Base-by-base conservation (phyloP, 2,329 filamentous ascomycete genomes). In the Gaeumannomyces sp. region DNA sequence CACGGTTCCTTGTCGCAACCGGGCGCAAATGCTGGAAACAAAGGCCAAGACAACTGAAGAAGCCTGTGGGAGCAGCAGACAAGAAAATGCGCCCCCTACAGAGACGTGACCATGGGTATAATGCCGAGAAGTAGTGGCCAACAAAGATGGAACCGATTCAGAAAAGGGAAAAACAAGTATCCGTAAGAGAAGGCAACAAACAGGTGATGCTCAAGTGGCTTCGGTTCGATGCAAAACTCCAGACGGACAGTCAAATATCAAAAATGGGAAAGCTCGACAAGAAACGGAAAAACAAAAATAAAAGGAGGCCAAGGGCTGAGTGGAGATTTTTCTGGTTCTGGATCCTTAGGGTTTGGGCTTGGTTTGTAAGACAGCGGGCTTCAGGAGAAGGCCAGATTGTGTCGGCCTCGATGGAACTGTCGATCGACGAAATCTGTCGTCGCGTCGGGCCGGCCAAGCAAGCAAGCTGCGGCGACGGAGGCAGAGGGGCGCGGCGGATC, bases 241-340 rank as follows among this genome's bases (percentile, higher is more conserved):
- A 53, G 22, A 25, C 6, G 19, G 45, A 22, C 10, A 7, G 45
- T 25, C 45, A 19, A 10, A 11, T 53, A 53, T 53, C 22, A 53
- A 1, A 53, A 53, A 25, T 8, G 45, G 45, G 22, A 22, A n/a
- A 16, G 35, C 3, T 59, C 16, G 57, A 19, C 6, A 25, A 28
- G 13, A 59, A 59, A 16, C 2, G 14, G 27, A 19, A 59, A 59
- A 28, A 28, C 5, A 19, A 59, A 29, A 16, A 59, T 25, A 27
- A 62, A 69, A 69, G 4, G 22, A n/a, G 67, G 68, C 68, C 68
- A 38, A 72, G 68, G 70, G 69, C 67, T 74, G 73, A 72, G 73
- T 74, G 73, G 73, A 72, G 72, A 73, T 70, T 69, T 65, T 61
- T 60, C 62, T 64, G 62, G 29, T 60, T 59, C 33, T 27, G 29